These are phyloP conservation scores for Rhododendron simsii DNA, from an alignment of 148 eudicot genomes.

Conservation along the genomic window DNA sequence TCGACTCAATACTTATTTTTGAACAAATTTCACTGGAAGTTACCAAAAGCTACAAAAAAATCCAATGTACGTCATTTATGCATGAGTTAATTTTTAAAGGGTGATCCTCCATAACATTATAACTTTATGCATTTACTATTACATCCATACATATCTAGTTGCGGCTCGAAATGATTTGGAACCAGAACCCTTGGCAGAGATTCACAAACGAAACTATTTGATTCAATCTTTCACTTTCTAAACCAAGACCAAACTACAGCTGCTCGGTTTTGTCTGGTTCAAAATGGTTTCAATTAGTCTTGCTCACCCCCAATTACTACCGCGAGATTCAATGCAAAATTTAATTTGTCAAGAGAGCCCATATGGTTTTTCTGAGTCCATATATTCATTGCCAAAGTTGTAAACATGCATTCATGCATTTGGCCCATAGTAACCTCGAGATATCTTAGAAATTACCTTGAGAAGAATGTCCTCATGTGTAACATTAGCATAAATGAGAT, in stretches of 20 bases:
- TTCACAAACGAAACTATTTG: neutral
- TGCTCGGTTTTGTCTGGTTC: neutral
- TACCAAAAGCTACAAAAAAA: neutral
- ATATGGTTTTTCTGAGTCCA: neutral
- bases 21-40: neutral
- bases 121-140: neutral
- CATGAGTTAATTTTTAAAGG: neutral
- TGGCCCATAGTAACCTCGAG: neutral
- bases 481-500: conserved; percentile 78
- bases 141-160: neutral
- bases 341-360: neutral
- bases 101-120: neutral
- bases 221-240: neutral
- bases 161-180: neutral
- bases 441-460: conserved; percentile 44
- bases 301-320: neutral
- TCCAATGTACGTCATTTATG: neutral
- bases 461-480: conserved; percentile 75
- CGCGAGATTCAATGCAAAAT: neutral
- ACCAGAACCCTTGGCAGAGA: neutral
- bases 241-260: neutral
- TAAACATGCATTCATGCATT: neutral
- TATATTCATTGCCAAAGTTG: neutral
- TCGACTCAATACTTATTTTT: neutral
- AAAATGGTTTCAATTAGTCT: neutral